Percentiles rank a stretch among this genome's conserved stretches.
Conservation (phyloP, 768 basidiomycete species). For the Lyophyllum semitale region DNA sequence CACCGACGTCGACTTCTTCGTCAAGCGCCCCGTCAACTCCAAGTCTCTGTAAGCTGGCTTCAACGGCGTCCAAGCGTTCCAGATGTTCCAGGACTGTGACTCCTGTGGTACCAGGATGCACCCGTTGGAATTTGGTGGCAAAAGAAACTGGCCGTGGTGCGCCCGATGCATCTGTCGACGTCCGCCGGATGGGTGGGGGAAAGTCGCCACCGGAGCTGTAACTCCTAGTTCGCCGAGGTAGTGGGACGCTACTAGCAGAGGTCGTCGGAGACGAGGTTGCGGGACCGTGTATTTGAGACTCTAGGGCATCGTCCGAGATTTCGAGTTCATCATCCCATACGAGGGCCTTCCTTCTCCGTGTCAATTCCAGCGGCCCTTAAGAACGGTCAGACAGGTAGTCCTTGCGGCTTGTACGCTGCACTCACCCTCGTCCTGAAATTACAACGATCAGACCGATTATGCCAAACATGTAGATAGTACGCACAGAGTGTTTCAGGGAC, state of each 20-base stretch:
- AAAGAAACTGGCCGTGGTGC: conserved; percentile 78
- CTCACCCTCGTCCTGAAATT: conserved; percentile 71
- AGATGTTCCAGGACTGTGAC: conserved; percentile 85
- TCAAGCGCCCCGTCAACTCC: conserved; percentile 51
- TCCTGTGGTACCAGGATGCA: conserved; percentile 85
- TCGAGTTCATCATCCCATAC: conserved; percentile 90
- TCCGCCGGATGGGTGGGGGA: conserved; percentile 69
- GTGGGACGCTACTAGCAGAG: conserved; percentile 64
- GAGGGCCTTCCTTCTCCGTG: conserved; percentile 76
- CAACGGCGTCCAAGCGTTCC: conserved; percentile 81
- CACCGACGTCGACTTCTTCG: conserved; percentile 69
- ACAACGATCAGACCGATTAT: not conserved
- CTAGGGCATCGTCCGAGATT: conserved; percentile 56
- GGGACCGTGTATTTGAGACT: conserved; percentile 33
- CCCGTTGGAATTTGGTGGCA: conserved; percentile 78
- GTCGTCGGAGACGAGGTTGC: conserved; percentile 56
- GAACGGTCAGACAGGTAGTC: conserved; percentile 10
- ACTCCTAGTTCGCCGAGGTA: conserved; percentile 54
- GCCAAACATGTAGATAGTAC: conserved; percentile 25
- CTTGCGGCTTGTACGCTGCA: not conserved
- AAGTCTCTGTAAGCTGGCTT: conserved; percentile 76
- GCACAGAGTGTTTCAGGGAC: conserved; percentile 73
- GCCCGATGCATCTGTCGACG: conserved; percentile 64
- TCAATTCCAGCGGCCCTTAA: conserved; percentile 86
- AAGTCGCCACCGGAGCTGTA: conserved; percentile 71